Evolutionary conservation across 108 stramenopile species (phyloP), one percentile per base, ranked within the genome.

Genomic region (Fragilaria crotonensis): DNA sequence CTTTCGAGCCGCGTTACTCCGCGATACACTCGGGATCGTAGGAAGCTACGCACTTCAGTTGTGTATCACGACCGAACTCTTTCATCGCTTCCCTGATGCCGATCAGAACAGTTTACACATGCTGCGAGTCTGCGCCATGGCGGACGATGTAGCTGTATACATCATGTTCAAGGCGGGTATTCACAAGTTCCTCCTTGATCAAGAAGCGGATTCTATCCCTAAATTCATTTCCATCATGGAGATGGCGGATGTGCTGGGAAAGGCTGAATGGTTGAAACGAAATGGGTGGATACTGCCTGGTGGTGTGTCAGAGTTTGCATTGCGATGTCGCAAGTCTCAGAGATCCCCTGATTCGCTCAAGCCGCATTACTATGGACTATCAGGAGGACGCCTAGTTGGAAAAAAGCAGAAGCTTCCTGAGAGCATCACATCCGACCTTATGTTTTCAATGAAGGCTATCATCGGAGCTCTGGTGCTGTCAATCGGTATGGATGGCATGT

Each of bases 361-460:
- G 28, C 76, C 80, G 30, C 48, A 31, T 41, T 83, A 83, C 33
- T 7, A 22, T 25, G 81, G 77, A 9, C 54, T 83, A 25, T 75
- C 61, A 23, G 81, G 75, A 44, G 81, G 81, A 19, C 56, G 76
- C 48, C 68, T 83, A n/a, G 30, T 45, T 11, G 77, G 77, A 29
- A 59, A 67, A 26, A 54, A 59, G 23, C 18, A 53, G 22, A 71
- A 70, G 58, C 26, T 78, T 25, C 45, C 55, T 51, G 25, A 59
- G 23, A 51, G 68, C 25, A 49, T 67, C 23, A 76, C 75, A 9
- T 54, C 57, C 18, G 80, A 79, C 7, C 50, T 78, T 11, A 45
- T 55, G 2, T 85, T 81, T 64, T 71, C 78, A 7, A 70, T 77
- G 63, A 79, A 85, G 45, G 59, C 59, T 22, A 71, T 81, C 17